Evolutionary conservation across 2,329 filamentous ascomycete species (phyloP), one percentile per base, ranked within the genome.

Genomic region (Fusarium anguioides): DNA sequence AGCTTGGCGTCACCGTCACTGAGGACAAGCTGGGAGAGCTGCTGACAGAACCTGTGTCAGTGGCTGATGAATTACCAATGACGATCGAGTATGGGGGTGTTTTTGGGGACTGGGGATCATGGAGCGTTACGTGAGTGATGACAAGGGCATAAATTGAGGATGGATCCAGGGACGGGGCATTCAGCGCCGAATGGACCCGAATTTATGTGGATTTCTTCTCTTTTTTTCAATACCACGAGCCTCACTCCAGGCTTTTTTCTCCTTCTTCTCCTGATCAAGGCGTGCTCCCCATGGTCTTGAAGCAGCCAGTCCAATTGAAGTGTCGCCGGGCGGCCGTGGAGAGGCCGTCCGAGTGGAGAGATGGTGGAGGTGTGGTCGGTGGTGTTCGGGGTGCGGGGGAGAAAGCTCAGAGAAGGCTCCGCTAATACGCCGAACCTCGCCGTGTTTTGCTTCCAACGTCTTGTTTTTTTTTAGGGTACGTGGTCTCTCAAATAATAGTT

Each of bases 21-120:
- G 71, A 86, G 81, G 60, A 85, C 77, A 70, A 87, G 81, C 75
- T 87, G 86, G 66, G 81, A 76, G 71, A 83, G 77, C 84, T 87
- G 71, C 57, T 72, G 70, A 71, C 66, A 55, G 69, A 70, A 63
- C 46, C 69, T 61, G 71, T 72, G 71, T 74, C 72, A 74, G 72
- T 74, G 70, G 70, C 71, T 74, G 71, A 64, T 56, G 41, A 49
- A 64, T 31, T 50, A 51, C 69, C 70, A 73, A 73, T 73, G 53
- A 66, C 59, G 67, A 44, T 48, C 12, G 50, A 44, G 52, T 48
- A 64, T 59, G 59, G 49, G 37, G 40, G 37, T 26, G 36, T 59
- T 50, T 37, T 27, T 58, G 54, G 61, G 54, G 58, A 47, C 46
- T 51, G 58, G 59, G 65, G 61, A 59, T 66, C 48, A 60, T 71